Percentiles rank a stretch among this genome's conserved stretches.
phyloP scores from a whole-genome alignment of 2,329 filamentous ascomycete genomes.

The Aspergillus japonicus region DNA sequence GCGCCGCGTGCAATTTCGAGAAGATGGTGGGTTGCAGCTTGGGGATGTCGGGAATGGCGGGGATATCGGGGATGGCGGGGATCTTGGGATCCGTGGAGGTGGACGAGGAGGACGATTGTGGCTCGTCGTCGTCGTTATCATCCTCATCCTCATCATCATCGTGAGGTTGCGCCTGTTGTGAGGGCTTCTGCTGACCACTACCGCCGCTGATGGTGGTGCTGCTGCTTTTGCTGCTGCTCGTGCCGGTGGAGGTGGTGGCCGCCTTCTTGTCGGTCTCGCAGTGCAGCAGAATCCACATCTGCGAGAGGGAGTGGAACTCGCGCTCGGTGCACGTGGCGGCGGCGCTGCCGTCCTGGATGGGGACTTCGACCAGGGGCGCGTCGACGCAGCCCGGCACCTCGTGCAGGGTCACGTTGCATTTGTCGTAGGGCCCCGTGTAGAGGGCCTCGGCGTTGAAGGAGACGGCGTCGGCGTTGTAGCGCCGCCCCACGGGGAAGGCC shows the following conservation, averaged over 20 bases:
- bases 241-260: too few species aligned
- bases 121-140: too few species aligned
- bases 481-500: constrained; percentile 26
- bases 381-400: constrained; percentile 35
- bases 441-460: constrained; percentile 24
- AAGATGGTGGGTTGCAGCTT: neutral
- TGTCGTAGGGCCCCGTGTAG: neutral
- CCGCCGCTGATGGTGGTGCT: neutral
- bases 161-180: neutral
- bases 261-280: neutral
- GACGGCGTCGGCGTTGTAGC: constrained; percentile 24
- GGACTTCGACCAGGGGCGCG: constrained; percentile 25
- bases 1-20: neutral
- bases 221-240: neutral
- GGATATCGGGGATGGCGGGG: neutral
- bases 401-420: constrained; percentile 19
- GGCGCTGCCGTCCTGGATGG: constrained; percentile 13
- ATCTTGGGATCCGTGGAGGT: neutral
- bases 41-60: neutral
- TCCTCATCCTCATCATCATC: too few species aligned
- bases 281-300: neutral
- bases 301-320: constrained; percentile 13
- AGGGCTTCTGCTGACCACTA: neutral
- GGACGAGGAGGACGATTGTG: neutral
- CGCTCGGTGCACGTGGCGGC: constrained; percentile 27